Evolutionary conservation across 352 stramenopile species (phyloP), one percentile per base, ranked within the genome.

Genomic region (Globisporangium lucens): DNA sequence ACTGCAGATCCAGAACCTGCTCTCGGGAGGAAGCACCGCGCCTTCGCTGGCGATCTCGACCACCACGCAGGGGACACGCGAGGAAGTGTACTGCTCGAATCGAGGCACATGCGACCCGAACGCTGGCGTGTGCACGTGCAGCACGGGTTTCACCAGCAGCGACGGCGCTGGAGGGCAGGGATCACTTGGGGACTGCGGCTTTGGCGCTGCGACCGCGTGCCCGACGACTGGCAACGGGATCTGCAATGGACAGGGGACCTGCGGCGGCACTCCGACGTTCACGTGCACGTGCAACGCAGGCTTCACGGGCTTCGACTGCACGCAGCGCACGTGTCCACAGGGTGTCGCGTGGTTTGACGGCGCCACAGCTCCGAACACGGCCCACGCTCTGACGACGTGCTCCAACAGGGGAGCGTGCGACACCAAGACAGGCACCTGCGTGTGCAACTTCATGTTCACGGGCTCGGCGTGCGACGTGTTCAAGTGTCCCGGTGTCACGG

Each of bases 81-180:
- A 89, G 47, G 76, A 85, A 47, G 69, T 59, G 4, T 78, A 96
- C 71, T 98, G 95, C 72, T 94, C 89, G 0, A 98, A 98, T 69
- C 79, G 76, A 38, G 89, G 89, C 22, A 43, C 63, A 2, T 97
- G 88, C 35, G 77, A 96, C 41, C 71, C 77, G 24, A 67, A 43
- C 12, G 82, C 74, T 0, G 89, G 89, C 12, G 49, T 89, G n/a
- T 97, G 90, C 65, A 76, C 73, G n/a, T 97, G 90, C 56, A 38
- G 60, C 4, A 41, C 71, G 3, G 83, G 83, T 15, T 96, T 93
- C 66, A 66, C 69, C 10, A 91, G 87, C 68, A 80, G 76, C 20
- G 63, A 91, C 57, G 82, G 85, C 4, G 78, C 80, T 17, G 73
- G 80, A 33, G 58, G 36, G 0, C 4, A 33, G 17, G 85, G 85